Conservation (phyloP, 768 basidiomycete species). For the Suillus ampliporus region DNA sequence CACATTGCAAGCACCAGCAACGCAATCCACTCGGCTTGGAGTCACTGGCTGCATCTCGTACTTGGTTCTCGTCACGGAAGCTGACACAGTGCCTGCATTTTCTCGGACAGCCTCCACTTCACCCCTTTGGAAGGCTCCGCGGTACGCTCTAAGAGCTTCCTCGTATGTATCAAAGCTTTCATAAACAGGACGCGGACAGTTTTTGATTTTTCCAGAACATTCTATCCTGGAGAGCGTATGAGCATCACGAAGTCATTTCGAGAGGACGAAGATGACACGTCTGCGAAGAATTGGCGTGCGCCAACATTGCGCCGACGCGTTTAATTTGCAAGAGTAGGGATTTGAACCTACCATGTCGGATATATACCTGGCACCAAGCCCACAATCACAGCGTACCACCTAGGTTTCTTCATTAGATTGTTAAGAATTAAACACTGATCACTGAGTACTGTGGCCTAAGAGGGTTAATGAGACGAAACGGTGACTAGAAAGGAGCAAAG, state of each 20-base stretch:
- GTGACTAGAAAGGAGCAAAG: not conserved
- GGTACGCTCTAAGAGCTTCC: slow-evolving; percentile 44
- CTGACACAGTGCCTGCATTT: slow-evolving; percentile 12
- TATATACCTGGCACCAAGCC: slow-evolving; percentile 38
- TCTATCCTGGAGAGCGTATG: slow-evolving; percentile 46
- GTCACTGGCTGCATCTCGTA: slow-evolving; percentile 2
- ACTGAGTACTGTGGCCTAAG: not conserved
- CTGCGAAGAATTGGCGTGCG: slow-evolving; percentile 27
- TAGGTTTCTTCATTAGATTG: slow-evolving; percentile 26
- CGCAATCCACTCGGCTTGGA: slow-evolving; percentile 10
- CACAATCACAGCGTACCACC: slow-evolving; percentile 31
- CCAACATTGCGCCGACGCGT: slow-evolving; percentile 28
- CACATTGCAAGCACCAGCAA: slow-evolving; percentile 10
- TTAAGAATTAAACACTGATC: not conserved
- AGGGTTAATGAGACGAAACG: not conserved
- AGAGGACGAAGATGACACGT: slow-evolving; percentile 18
- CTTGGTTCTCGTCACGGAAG: slow-evolving; percentile 14
- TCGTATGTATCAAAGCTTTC: slow-evolving; percentile 50
- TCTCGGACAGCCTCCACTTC: slow-evolving; percentile 27
- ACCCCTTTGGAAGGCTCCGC: slow-evolving; percentile 33
- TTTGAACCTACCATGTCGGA: slow-evolving; percentile 28
- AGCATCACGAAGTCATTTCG: slow-evolving; percentile 12
- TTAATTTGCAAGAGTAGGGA: slow-evolving; percentile 12
- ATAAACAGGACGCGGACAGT: slow-evolving; percentile 47
- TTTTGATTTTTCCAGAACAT: slow-evolving; percentile 47